A percentile compares a stretch with the other conserved stretches of the same genome.
Conservation (phyloP, 768 basidiomycete species). For the Tephrocybe sp. region DNA sequence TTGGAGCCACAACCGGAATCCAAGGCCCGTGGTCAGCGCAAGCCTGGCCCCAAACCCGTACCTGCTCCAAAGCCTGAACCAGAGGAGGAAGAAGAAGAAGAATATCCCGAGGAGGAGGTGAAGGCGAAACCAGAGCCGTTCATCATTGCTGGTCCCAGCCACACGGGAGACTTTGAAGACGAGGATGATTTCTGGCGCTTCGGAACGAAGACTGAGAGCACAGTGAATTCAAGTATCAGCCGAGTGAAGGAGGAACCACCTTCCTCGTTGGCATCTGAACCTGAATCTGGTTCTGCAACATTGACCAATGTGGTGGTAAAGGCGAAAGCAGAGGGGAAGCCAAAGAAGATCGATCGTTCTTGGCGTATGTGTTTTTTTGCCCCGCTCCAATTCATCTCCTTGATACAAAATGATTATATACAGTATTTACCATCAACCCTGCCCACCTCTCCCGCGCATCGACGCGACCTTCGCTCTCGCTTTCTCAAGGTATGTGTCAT, state of each 20-base stretch:
- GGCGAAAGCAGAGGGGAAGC: neutral
- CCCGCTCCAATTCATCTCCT: too few relatives aligned
- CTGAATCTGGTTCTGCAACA: too few relatives aligned
- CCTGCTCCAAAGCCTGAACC: neutral
- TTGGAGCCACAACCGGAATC: neutral
- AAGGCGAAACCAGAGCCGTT: neutral
- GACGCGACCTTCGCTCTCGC: too few relatives aligned
- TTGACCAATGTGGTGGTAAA: neutral
- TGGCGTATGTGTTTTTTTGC: neutral
- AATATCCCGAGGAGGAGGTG: neutral
- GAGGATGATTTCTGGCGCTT: constrained; percentile 13
- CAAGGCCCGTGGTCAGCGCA: neutral
- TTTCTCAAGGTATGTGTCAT: too few relatives aligned
- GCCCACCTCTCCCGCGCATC: too few relatives aligned
- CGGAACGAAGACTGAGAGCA: neutral
- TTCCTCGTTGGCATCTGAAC: neutral
- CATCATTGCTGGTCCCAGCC: neutral
- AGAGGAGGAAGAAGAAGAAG: neutral
- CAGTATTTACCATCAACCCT: too few relatives aligned
- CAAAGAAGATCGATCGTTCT: neutral
- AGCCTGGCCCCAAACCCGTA: neutral
- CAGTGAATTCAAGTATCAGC: neutral
- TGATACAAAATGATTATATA: too few relatives aligned
- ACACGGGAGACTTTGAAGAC: neutral
- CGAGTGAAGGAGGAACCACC: neutral